Percentiles rank a stretch among this genome's conserved stretches.
Conservation (phyloP, 1,284 basidiomycete genomes). For the Taiwanofungus camphoratus region DNA sequence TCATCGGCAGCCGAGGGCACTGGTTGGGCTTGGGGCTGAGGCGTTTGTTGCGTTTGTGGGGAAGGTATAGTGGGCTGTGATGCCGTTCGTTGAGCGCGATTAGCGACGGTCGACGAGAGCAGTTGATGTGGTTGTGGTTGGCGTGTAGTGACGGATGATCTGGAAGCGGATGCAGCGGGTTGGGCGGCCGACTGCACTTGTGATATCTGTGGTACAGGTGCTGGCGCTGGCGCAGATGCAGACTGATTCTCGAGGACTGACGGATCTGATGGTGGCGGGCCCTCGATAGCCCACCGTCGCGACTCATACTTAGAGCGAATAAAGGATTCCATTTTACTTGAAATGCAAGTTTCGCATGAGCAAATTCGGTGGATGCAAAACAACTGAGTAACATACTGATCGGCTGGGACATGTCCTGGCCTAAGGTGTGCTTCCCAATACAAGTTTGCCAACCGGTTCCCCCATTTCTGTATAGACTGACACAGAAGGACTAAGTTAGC, state of each 20-base stretch:
- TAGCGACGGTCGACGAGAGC: slow-evolving; percentile 37
- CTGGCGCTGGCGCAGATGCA: slow-evolving; percentile 17
- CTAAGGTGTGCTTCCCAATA: slow-evolving; percentile 99
- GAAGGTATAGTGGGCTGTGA: slow-evolving; percentile 17
- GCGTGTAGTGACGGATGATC: slow-evolving; percentile 32
- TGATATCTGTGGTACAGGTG: slow-evolving; percentile 19
- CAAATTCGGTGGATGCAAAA: not conserved
- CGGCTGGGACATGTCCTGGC: slow-evolving; percentile 87
- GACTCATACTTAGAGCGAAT: slow-evolving; percentile 97
- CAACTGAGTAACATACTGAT: slow-evolving; percentile 68
- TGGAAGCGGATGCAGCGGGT: slow-evolving; percentile 24
- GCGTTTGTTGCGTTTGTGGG: slow-evolving; percentile 21
- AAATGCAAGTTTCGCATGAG: slow-evolving; percentile 3
- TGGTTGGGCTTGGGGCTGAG: slow-evolving; percentile 10
- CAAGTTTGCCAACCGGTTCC: slow-evolving; percentile 85
- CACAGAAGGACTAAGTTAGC: not conserved
- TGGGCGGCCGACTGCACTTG: slow-evolving; percentile 29
- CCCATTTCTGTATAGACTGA: slow-evolving; percentile 90
- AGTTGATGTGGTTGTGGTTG: slow-evolving; percentile 52
- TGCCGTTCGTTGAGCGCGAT: slow-evolving; percentile 20
- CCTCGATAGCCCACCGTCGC: slow-evolving; percentile 88
- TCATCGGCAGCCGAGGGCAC: slow-evolving; percentile 41
- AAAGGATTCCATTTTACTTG: slow-evolving; percentile 96
- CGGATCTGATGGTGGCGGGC: slow-evolving; percentile 80
- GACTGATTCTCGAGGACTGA: slow-evolving; percentile 62